Evolutionary conservation across 2,329 filamentous ascomycete species (phyloP).

Genomic region (Cercospora sesami): DNA sequence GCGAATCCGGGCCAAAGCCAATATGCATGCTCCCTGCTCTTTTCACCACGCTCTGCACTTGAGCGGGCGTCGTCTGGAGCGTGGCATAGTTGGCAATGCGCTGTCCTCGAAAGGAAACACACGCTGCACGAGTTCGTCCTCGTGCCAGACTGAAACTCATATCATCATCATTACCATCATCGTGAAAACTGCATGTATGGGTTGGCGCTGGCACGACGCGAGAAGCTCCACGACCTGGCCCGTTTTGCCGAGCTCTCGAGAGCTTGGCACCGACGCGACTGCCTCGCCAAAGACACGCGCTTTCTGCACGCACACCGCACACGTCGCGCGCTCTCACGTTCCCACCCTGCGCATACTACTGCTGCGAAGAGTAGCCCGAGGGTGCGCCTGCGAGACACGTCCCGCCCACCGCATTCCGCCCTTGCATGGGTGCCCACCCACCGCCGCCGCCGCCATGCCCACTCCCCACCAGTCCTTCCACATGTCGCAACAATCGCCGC

Average conservation of each 20-base stretch:
- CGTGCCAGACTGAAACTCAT: background rate
- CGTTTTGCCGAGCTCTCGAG: background rate
- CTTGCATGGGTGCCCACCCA: constrained; percentile 17
- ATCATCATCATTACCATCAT: background rate
- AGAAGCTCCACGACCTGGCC: background rate
- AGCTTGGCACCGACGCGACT: background rate
- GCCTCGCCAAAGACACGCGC: constrained; percentile 5
- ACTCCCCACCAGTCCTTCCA: constrained; percentile 33
- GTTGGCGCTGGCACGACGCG: background rate
- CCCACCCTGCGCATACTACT: background rate
- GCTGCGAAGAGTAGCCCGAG: background rate
- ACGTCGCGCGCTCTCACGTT: constrained; percentile 11
- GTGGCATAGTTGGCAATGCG: background rate
- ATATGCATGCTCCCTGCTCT: constrained; percentile 5
- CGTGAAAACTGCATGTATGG: too few relatives aligned
- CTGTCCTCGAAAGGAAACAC: background rate
- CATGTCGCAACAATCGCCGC: constrained; percentile 26
- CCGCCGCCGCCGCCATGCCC: constrained; percentile 31
- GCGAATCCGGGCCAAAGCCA: constrained; percentile 12
- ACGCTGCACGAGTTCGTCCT: background rate
- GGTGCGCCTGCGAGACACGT: background rate
- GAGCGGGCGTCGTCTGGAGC: background rate
- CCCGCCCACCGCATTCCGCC: constrained; percentile 2
- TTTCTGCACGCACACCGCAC: background rate
- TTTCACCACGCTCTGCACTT: background rate